Conservation (phyloP, 2,329 filamentous ascomycete genomes). For the Fusarium chlamydosporum region DNA sequence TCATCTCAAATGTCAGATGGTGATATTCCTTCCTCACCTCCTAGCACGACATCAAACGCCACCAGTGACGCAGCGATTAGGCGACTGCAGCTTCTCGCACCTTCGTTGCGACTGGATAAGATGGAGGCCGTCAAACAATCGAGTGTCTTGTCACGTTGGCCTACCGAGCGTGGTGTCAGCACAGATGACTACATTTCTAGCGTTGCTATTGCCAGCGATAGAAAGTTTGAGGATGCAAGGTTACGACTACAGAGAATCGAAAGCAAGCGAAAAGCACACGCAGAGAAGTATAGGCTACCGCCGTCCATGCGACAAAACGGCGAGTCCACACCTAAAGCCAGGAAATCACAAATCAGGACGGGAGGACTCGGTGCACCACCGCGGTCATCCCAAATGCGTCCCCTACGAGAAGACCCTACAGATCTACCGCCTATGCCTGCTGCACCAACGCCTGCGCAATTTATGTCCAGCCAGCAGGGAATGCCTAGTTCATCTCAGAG, state of each 20-base stretch:
- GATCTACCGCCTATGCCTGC: conserved; percentile 36
- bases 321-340: conserved; percentile 32
- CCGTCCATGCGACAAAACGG: conserved; percentile 48
- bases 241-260: conserved; percentile 54
- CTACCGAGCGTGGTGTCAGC: conserved; percentile 55
- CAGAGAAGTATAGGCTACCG: conserved; percentile 55
- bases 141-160: conserved; percentile 58
- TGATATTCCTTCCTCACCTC: conserved; percentile 46
- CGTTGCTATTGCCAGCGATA: conserved; percentile 55
- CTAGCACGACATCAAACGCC: conserved; percentile 20
- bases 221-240: conserved; percentile 55
- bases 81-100: conserved; percentile 55
- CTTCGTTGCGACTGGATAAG: conserved; percentile 49
- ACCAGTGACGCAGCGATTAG: conserved; percentile 52
- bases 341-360: not conserved
- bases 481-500: conserved; percentile 55
- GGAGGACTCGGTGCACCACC: conserved; percentile 5
- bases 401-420: conserved; percentile 28
- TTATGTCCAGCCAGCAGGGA: conserved; percentile 57
- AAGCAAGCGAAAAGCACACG: conserved; percentile 53
- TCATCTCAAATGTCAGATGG: conserved; percentile 47
- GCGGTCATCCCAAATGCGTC: conserved; percentile 32
- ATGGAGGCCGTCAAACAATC: conserved; percentile 50
- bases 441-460: conserved; percentile 47
- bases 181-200: conserved; percentile 58